Conservation (phyloP, 2,329 filamentous ascomycete species). For the Colletotrichum sp. region DNA sequence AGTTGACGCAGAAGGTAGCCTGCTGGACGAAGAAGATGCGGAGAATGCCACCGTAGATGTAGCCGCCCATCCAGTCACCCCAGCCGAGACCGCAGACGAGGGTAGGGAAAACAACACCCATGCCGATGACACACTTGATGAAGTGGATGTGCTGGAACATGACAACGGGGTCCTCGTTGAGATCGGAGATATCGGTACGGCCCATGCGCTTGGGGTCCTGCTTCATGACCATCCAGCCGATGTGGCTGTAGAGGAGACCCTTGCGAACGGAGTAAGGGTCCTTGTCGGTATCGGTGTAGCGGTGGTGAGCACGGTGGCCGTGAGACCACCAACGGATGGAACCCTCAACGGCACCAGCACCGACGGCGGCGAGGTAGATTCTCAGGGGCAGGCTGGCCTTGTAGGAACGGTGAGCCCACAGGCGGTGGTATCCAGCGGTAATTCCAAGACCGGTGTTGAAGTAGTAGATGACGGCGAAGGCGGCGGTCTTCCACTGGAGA, state of each 20-base stretch:
- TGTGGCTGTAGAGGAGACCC: conserved; percentile 78
- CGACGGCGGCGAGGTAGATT: conserved; percentile 82
- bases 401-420: conserved; percentile 88
- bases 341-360: conserved; percentile 83
- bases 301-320: conserved; percentile 86
- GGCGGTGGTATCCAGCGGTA: conserved; percentile 72
- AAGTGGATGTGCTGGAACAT: conserved; percentile 90
- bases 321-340: conserved; percentile 90
- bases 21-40: conserved; percentile 91
- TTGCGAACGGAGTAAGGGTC: conserved; percentile 92
- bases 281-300: conserved; percentile 92
- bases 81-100: conserved; percentile 79
- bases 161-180: conserved; percentile 86
- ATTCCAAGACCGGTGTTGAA: conserved; percentile 84
- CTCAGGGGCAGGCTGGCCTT: conserved; percentile 77
- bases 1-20: conserved; percentile 93
- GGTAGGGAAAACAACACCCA: conserved; percentile 79
- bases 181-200: conserved; percentile 85
- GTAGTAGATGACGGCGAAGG: conserved; percentile 81
- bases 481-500: conserved; percentile 70
- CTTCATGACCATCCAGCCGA: conserved; percentile 94
- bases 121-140: conserved; percentile 78
- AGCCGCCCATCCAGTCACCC: conserved; percentile 82
- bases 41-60: conserved; percentile 85
- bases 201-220: conserved; percentile 90